Conservation (phyloP, 139 green algal genomes). For the Nannochloris sp. region DNA sequence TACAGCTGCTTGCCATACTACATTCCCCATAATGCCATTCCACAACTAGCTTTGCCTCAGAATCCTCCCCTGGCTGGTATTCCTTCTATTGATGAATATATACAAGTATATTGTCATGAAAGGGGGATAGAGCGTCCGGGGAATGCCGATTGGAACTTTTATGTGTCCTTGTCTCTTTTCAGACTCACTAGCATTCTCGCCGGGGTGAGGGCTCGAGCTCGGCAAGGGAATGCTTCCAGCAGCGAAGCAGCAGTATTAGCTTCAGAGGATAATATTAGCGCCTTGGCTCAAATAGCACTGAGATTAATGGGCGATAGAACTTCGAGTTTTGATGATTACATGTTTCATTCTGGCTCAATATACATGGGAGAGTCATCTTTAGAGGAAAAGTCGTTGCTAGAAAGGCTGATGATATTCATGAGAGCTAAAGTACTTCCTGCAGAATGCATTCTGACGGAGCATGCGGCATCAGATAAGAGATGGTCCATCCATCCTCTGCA, state of each 20-base stretch:
- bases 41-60: slow-evolving; percentile 12
- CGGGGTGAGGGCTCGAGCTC: slow-evolving; percentile 62
- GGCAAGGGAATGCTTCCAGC: slow-evolving; percentile 79
- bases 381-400: slow-evolving; percentile 32
- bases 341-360: background rate
- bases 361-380: slow-evolving; percentile 23
- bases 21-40: slow-evolving; percentile 32
- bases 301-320: too few relatives aligned
- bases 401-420: slow-evolving; percentile 66
- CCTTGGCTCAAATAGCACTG: slow-evolving; percentile 53
- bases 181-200: slow-evolving; percentile 84
- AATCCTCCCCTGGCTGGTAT: slow-evolving; percentile 54
- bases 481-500: slow-evolving; percentile 71
- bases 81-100: slow-evolving; percentile 64
- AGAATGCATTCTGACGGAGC: slow-evolving; percentile 37
- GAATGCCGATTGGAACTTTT: slow-evolving; percentile 75
- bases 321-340: background rate
- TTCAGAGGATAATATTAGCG: slow-evolving; percentile 41
- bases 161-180: slow-evolving; percentile 86
- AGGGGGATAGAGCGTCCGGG: slow-evolving; percentile 30
- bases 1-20: slow-evolving; percentile 90
- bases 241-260: slow-evolving; percentile 47
- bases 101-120: slow-evolving; percentile 61
- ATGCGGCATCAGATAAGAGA: slow-evolving; percentile 34
- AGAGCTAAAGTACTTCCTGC: slow-evolving; percentile 56